These are phyloP conservation scores for Sporothrix euskadiensis DNA, from an alignment of 2,329 filamentous ascomycete genomes.

Conservation along the genomic window DNA sequence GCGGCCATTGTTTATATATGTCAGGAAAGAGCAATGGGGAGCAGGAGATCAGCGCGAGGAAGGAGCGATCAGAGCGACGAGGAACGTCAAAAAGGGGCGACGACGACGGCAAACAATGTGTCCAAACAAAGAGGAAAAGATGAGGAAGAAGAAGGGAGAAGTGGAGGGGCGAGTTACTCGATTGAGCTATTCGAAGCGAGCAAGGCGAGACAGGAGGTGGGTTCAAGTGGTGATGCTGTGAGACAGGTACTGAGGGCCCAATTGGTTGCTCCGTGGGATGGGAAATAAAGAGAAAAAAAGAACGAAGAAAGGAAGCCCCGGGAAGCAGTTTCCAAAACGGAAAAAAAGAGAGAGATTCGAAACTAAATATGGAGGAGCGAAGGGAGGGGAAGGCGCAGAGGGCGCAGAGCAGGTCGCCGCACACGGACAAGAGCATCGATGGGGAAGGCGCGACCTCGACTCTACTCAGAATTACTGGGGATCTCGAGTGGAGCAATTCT, in stretches of 20 bases:
- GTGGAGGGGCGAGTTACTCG: not conserved
- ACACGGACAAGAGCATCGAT: conserved; percentile 13
- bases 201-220: conserved; percentile 8
- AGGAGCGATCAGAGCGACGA: not conserved
- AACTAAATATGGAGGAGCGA: conserved; percentile 19
- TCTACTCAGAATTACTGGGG: not conserved
- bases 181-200: conserved; percentile 30
- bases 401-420: not conserved
- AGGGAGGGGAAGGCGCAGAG: not conserved
- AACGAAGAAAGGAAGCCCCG: conserved; percentile 8
- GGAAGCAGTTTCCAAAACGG: not conserved
- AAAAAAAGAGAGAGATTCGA: conserved; percentile 5
- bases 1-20: conserved; percentile 30
- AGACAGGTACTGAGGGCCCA: not conserved
- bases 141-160: not conserved
- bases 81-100: not conserved
- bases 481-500: conserved; percentile 9
- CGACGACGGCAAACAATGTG: not conserved
- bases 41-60: not conserved
- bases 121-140: not conserved
- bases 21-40: not conserved
- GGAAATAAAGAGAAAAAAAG: conserved; percentile 7
- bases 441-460: conserved; percentile 11
- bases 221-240: not conserved
- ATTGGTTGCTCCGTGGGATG: conserved; percentile 4